Evolutionary conservation across 768 basidiomycete genomes (phyloP).

Genomic region (Kondoa malvinella): DNA sequence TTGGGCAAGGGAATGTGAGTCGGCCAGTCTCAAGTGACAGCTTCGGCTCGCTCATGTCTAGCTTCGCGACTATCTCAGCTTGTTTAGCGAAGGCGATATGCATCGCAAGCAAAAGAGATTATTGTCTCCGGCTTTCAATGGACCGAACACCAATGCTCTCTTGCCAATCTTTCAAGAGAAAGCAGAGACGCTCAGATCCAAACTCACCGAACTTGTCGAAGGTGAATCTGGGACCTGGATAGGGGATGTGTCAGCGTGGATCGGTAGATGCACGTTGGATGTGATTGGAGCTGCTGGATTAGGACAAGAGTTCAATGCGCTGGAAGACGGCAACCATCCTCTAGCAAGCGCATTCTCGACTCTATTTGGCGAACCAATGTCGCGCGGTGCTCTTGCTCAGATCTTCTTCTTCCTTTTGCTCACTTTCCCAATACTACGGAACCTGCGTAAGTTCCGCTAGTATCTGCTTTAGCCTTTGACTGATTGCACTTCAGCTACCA

Average conservation of each 20-base stretch:
- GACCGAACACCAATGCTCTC: background rate
- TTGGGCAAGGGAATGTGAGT: no score
- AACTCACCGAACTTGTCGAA: background rate
- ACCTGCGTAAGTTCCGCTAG: background rate
- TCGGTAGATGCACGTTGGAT: background rate
- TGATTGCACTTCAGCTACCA: background rate
- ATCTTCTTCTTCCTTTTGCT: background rate
- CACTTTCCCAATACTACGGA: background rate
- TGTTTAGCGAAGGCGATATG: background rate
- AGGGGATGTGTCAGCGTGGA: background rate
- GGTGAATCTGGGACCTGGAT: background rate
- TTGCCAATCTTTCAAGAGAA: background rate
- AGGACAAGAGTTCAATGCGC: background rate
- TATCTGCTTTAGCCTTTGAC: background rate
- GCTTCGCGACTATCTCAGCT: no score
- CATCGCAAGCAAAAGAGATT: background rate
- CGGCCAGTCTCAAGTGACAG: no score
- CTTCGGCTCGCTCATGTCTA: no score
- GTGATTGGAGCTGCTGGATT: background rate
- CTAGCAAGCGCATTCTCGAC: background rate
- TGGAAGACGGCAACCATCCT: background rate
- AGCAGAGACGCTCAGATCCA: background rate
- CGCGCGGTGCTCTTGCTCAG: background rate
- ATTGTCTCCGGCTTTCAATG: background rate
- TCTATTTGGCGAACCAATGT: background rate